phyloP scores from a whole-genome alignment of 495 filamentous ascomycete species.

The Schizothecium vesticola region DNA sequence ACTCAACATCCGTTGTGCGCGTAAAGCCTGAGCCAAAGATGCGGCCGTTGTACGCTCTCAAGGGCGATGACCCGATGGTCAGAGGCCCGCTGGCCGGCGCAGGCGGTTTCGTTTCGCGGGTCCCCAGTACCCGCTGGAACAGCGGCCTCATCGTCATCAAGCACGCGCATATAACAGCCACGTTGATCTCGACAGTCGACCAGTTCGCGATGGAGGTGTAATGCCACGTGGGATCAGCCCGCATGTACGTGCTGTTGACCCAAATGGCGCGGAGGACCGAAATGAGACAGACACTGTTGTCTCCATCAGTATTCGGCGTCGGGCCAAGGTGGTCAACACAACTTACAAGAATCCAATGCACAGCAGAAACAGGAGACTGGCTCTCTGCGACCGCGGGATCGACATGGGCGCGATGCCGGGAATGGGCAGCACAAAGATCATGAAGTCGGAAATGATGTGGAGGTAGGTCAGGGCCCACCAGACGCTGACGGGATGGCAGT shows the following conservation, averaged over 20 bases:
- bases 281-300: conserved; percentile 27
- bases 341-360: conserved; percentile 21
- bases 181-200: conserved; percentile 28
- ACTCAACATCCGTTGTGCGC: no score
- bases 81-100: no score
- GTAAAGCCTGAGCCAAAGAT: no score
- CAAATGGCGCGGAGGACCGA: conserved; percentile 26
- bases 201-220: conserved; percentile 18
- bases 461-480: conserved; percentile 11
- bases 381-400: conserved; percentile 15
- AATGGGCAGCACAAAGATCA: conserved; percentile 29
- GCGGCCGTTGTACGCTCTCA: no score
- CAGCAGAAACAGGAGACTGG: conserved; percentile 15
- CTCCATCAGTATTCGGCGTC: no score
- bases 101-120: no score
- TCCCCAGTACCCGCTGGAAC: no score
- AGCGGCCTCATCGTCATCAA: conserved; percentile 24
- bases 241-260: conserved; percentile 10
- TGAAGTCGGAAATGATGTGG: conserved; percentile 24
- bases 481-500: background rate
- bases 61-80: no score
- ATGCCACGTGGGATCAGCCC: conserved; percentile 14
- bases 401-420: conserved; percentile 22
- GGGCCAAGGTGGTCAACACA: background rate
- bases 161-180: conserved; percentile 28